These are phyloP conservation scores for Linderniella brevidens DNA, from an alignment of 257 asterid species.

Conservation along the genomic window DNA sequence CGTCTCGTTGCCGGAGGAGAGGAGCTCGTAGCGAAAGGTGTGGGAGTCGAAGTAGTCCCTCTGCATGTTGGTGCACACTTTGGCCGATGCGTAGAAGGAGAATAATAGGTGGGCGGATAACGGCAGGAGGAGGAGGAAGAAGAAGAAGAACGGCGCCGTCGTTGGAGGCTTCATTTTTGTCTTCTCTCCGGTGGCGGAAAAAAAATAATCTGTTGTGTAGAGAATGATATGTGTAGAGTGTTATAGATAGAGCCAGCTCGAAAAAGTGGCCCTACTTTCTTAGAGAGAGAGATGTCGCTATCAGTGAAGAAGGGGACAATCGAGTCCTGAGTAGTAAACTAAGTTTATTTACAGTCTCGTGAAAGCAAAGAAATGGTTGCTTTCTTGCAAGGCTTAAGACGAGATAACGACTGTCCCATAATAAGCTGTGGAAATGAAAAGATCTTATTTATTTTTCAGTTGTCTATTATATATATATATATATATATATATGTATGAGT, in stretches of 20 bases:
- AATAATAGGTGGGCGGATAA: slow-evolving; percentile 5
- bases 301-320: slow-evolving; percentile 15
- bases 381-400: neutral
- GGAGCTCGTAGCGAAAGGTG: slow-evolving; percentile 34
- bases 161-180: slow-evolving; percentile 19
- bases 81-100: slow-evolving; percentile 19
- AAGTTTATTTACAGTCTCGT: slow-evolving; percentile 12
- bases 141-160: too few relatives aligned
- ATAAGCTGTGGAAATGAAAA: too few relatives aligned
- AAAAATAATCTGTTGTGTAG: too few relatives aligned
- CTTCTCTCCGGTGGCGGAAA: neutral
- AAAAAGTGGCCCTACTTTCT: slow-evolving; percentile 7
- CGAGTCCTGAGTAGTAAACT: slow-evolving; percentile 7
- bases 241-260: neutral
- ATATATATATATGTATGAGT: too few relatives aligned
- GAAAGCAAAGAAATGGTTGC: slow-evolving; percentile 26
- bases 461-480: too few relatives aligned
- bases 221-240: neutral
- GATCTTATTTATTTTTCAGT: too few relatives aligned
- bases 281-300: slow-evolving; percentile 7
- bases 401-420: too few relatives aligned
- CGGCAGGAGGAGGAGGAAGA: slow-evolving; percentile 10
- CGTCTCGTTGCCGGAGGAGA: slow-evolving; percentile 43
- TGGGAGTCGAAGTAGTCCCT: slow-evolving; percentile 31
- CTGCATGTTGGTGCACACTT: slow-evolving; percentile 50